Evolutionary conservation across 1,284 basidiomycete species (phyloP).

Genomic region (Ceratobasidium sp.): DNA sequence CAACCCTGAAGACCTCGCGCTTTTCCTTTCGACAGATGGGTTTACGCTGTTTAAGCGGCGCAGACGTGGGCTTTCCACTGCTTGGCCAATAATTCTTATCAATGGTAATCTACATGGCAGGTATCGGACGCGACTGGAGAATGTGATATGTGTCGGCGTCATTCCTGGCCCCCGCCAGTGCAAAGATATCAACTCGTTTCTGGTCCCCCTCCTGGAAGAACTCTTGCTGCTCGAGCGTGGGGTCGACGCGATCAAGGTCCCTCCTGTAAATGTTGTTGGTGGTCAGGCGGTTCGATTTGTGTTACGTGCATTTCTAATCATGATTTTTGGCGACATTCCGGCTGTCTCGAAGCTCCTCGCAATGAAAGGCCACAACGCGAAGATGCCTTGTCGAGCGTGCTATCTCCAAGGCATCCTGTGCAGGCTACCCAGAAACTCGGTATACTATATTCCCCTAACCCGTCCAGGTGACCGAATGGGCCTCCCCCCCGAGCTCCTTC

Average conservation of each 20-base stretch:
- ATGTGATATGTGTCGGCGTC: slow-evolving; percentile 51
- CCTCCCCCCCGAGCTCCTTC: slow-evolving; percentile 41
- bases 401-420: slow-evolving; percentile 49
- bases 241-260: slow-evolving; percentile 44
- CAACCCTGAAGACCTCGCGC: slow-evolving; percentile 50
- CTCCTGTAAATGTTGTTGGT: background rate
- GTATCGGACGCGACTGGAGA: slow-evolving; percentile 47
- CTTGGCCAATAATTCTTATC: slow-evolving; percentile 49
- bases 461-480: slow-evolving; percentile 30
- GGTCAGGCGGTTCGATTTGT: slow-evolving; percentile 30
- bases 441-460: slow-evolving; percentile 52
- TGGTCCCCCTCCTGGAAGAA: slow-evolving; percentile 44
- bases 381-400: slow-evolving; percentile 52
- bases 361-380: slow-evolving; percentile 52
- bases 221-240: slow-evolving; percentile 38
- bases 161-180: slow-evolving; percentile 53
- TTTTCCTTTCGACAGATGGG: slow-evolving; percentile 50
- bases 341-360: slow-evolving; percentile 49
- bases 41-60: slow-evolving; percentile 49
- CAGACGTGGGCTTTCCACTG: slow-evolving; percentile 43
- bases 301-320: slow-evolving; percentile 43
- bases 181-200: slow-evolving; percentile 51
- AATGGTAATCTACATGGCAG: slow-evolving; percentile 52
- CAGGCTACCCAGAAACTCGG: slow-evolving; percentile 41
- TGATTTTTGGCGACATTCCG: slow-evolving; percentile 50